Evolutionary conservation across 2,329 filamentous ascomycete species (phyloP).

Genomic region (Trichoderma lentiforme): DNA sequence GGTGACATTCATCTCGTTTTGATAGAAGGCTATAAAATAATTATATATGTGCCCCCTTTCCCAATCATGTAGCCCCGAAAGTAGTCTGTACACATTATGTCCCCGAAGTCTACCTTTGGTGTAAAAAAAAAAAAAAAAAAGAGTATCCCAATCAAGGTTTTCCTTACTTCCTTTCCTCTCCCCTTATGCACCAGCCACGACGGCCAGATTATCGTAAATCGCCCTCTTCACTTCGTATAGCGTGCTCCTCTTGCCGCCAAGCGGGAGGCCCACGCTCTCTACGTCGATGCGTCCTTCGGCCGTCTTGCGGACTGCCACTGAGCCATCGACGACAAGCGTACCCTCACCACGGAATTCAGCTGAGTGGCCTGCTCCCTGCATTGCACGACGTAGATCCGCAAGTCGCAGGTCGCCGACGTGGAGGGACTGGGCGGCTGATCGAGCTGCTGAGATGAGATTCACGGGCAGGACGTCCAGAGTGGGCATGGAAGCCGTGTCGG

Average conservation of each 20-base stretch:
- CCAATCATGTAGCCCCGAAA: not conserved
- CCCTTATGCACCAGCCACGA: slow-evolving; percentile 69
- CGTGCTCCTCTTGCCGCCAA: slow-evolving; percentile 51
- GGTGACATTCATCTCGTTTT: not conserved
- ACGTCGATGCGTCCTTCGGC: slow-evolving; percentile 84
- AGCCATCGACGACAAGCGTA: slow-evolving; percentile 82
- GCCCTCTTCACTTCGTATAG: slow-evolving; percentile 86
- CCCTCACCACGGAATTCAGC: slow-evolving; percentile 94
- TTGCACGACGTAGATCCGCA: slow-evolving; percentile 79
- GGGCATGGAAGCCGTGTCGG: slow-evolving; percentile 37
- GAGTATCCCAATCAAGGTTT: not conserved
- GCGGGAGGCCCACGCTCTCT: slow-evolving; percentile 63
- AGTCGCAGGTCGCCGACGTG: slow-evolving; percentile 92
- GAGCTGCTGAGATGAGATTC: slow-evolving; percentile 65
- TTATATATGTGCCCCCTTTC: not conserved
- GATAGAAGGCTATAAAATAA: slow-evolving; percentile 26
- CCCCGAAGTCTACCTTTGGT: not conserved
- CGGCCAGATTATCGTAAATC: slow-evolving; percentile 91
- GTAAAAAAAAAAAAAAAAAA: not conserved
- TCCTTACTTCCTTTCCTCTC: not conserved
- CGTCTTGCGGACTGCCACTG: slow-evolving; percentile 84
- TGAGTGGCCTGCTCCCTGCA: slow-evolving; percentile 77
- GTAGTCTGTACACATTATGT: not conserved
- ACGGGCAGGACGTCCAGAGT: slow-evolving; percentile 54
- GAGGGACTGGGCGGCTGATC: slow-evolving; percentile 78